Evolutionary conservation across 1,139 yeast genomes (phyloP).

Genomic region (Lodderomyces beijingensis): DNA sequence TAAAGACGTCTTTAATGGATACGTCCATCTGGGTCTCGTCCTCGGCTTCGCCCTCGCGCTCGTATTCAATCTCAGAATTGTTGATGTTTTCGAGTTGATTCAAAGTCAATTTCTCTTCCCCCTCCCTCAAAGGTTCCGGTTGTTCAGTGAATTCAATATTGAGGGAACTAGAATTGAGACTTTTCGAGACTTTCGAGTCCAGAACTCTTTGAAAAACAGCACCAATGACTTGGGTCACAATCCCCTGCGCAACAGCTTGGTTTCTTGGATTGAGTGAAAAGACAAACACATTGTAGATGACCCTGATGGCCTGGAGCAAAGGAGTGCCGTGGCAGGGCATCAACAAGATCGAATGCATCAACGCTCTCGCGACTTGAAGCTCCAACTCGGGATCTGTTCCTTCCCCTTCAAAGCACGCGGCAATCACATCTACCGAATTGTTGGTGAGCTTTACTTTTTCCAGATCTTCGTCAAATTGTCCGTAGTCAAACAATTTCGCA

Average conservation of each 20-base stretch:
- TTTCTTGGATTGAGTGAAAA: slow-evolving; percentile 76
- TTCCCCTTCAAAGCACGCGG: slow-evolving; percentile 86
- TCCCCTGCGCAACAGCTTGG: slow-evolving; percentile 94
- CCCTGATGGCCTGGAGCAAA: slow-evolving; percentile 84
- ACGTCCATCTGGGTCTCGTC: slow-evolving; percentile 65
- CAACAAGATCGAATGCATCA: slow-evolving; percentile 79
- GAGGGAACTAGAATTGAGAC: slow-evolving; percentile 14
- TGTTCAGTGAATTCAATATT: slow-evolving; percentile 1
- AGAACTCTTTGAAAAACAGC: slow-evolving; percentile 77
- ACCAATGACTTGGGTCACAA: slow-evolving; percentile 84
- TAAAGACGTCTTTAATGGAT: slow-evolving; percentile 83
- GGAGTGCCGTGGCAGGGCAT: slow-evolving; percentile 91
- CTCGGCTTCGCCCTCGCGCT: slow-evolving; percentile 47
- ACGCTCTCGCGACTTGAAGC: slow-evolving; percentile 86
- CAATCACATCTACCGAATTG: slow-evolving; percentile 79
- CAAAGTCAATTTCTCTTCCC: slow-evolving; percentile 46
- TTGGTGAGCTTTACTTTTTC: slow-evolving; percentile 63
- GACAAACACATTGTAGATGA: slow-evolving; percentile 87
- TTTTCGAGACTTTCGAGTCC: slow-evolving; percentile 20
- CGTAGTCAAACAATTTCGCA: slow-evolving; percentile 43
- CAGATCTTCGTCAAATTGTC: slow-evolving; percentile 33
- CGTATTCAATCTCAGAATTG: slow-evolving; percentile 49
- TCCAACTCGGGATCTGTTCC: slow-evolving; percentile 87
- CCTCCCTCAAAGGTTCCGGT: background rate
- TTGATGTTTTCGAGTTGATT: slow-evolving; percentile 52